Conservation (phyloP, 2,329 filamentous ascomycete genomes). For the Pyricularia grisea region DNA sequence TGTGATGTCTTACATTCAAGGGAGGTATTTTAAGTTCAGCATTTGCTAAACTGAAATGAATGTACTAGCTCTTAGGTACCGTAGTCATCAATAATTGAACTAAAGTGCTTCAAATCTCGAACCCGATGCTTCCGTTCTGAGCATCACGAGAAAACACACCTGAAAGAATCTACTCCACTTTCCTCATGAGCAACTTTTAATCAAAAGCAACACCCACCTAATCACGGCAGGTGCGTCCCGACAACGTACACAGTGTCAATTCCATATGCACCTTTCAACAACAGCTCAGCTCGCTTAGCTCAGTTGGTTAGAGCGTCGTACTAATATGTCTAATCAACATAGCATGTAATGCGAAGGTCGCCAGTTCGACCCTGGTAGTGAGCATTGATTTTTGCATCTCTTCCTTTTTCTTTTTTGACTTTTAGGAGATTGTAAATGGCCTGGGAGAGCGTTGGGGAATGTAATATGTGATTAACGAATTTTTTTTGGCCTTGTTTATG, state of each 20-base stretch:
- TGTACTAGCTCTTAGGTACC: no score
- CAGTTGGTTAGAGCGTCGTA: constrained; percentile 5
- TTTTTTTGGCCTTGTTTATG: no score
- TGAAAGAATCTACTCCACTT: neutral
- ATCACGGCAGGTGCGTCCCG: neutral
- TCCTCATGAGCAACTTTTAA: neutral
- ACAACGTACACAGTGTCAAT: neutral
- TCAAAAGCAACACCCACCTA: neutral
- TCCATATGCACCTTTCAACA: neutral
- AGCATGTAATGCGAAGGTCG: constrained; percentile 2
- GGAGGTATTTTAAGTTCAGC: no score
- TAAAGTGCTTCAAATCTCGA: no score
- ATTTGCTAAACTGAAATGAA: no score
- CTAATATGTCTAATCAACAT: neutral
- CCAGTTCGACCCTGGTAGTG: constrained; percentile 5
- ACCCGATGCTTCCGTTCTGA: no score
- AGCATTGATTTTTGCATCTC: neutral
- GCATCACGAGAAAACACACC: no score
- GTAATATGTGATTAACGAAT: no score
- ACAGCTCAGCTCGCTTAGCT: constrained; percentile 3
- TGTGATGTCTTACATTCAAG: no score
- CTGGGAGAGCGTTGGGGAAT: no score
- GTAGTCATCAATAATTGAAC: no score
- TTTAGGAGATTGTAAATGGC: no score
- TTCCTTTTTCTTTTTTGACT: neutral